Evolutionary conservation across 1,284 basidiomycete species (phyloP).

Genomic region (Papiliotrema flavescens): DNA sequence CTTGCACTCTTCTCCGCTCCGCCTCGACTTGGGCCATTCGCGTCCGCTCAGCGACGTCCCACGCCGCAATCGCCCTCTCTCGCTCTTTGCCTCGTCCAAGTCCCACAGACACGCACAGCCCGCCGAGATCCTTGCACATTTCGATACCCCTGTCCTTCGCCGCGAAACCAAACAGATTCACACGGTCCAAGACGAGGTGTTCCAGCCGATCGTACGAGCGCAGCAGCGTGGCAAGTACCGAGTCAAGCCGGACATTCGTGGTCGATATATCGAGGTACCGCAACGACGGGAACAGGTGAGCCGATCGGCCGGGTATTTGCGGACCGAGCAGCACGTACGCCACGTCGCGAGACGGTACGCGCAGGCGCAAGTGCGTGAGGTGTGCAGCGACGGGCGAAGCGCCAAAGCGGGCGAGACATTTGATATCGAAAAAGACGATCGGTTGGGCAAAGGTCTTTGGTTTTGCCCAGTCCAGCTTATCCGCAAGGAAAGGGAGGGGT

Average conservation of each 20-base stretch:
- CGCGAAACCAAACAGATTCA: constrained; percentile 49
- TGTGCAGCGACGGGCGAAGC: constrained; percentile 37
- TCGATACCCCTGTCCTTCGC: constrained; percentile 43
- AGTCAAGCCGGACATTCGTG: constrained; percentile 48
- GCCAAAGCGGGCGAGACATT: constrained; percentile 45
- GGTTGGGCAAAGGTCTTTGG: constrained; percentile 50
- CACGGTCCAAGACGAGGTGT: constrained; percentile 49
- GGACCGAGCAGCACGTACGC: constrained; percentile 36
- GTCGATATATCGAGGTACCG: constrained; percentile 50
- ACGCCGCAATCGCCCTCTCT: constrained; percentile 41
- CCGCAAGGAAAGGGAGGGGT: constrained; percentile 45
- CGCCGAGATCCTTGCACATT: constrained; percentile 42
- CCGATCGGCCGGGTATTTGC: constrained; percentile 6
- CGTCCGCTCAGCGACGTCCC: constrained; percentile 39
- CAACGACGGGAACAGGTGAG: constrained; percentile 35
- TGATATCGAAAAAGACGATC: constrained; percentile 50
- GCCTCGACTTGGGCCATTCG: constrained; percentile 28
- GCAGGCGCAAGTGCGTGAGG: constrained; percentile 45
- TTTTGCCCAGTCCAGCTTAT: constrained; percentile 31
- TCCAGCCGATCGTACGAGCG: constrained; percentile 34
- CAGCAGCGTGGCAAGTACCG: constrained; percentile 37
- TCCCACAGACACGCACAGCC: constrained; percentile 36
- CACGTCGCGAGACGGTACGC: constrained; percentile 46
- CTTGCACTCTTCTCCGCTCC: constrained; percentile 10
- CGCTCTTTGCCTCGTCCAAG: constrained; percentile 43